Base-by-base conservation (phyloP, 768 basidiomycete species). In the Hemileccinum rubropunctum region DNA sequence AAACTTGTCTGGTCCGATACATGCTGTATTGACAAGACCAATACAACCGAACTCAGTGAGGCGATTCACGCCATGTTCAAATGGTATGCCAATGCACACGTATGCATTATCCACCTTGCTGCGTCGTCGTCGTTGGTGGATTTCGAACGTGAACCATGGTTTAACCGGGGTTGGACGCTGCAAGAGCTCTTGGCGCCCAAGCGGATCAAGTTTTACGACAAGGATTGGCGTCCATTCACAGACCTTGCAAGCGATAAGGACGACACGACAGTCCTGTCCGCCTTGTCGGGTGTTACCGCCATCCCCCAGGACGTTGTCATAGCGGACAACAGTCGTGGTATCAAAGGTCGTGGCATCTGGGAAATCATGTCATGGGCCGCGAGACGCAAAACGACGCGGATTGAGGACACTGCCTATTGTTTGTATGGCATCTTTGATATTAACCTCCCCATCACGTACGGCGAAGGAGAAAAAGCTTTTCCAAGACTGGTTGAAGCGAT, bases 361-460 rank as follows among this genome's bases (percentile, higher is more conserved):
- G 62, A 69, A 43, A 61, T 62, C 48, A 59, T 69, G 56, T 58
- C 55, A 0, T 70, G 67, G 67, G 67, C 69, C 13, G 47, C 69
- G 15, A 41, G 39, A 3, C 63, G 67, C 44, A 54, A 55, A 41
- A 70, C 67, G 9, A 67, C 61, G 0, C 56, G 52, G 13, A 42
- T 52, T 23, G 69, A 70, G 39, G 67, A 70, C 14, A 45, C 48
- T 1, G 61, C 69, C 1, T 69, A 69, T 38, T 63, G 53, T 10
- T 51, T 69, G 4, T 55, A 52, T 10, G 69, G 67, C 15, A 45
- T 69, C 21, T 65, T 69, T 15, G 48, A 57, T 21, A 52, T 67
- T 28, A 45, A 52, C 45, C 45, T 59, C 15, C 40, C 58, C 6
- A 52, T 69, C 42, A 44, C 53, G 28, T 69, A 69, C 32, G 69